Evolutionary conservation across 352 stramenopile species (phyloP), one percentile per base, ranked within the genome.

Genomic region (Globisporangium emineosum): DNA sequence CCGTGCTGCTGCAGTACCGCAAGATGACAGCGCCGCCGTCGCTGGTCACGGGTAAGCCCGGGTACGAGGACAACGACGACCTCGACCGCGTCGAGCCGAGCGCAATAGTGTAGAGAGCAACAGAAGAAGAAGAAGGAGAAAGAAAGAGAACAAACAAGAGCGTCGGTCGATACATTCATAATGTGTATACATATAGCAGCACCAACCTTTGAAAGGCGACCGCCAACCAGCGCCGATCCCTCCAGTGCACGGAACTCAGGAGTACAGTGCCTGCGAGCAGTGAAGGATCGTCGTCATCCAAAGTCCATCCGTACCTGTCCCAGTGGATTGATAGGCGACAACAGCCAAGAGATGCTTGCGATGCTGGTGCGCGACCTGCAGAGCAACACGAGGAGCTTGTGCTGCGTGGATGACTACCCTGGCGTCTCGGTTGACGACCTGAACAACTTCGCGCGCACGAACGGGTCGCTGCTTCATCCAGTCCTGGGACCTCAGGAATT

Each of bases 1-100:
- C 79, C 12, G 73, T 76, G n/a, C n/a, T 88, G 45, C 50, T 85
- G 32, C 67, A 85, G 67, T 83, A 83, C 47, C 75, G 79, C 29
- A 87, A 91, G 64, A 90, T 90, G 81, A 90, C 81, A 6, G 81
- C 80, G 53, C 72, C 83, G 53, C 83, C 83, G 57, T 91, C 83
- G 30, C 66, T 91, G 45, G 74, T 83, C 35, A 91, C 83, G 67
- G 83, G 83, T 23, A 90, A 88, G 43, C 73, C 77, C n/a, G 72
- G 72, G 2, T 90, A 82, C 58, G 79, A 90, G 19, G 81, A 90
- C 56, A 73, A 60, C 30, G 83, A 91, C 53, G 83, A 91, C 40
- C 66, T 88, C 25, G 83, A 89, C 29, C 76, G 81, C 51, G 59
- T 90, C 43, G 83, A 91, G 62, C 69, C 83, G 60, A 81, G 73